Base-by-base conservation (phyloP, 1,284 basidiomycete species). In the Ceratorhiza oryzae-sativae region DNA sequence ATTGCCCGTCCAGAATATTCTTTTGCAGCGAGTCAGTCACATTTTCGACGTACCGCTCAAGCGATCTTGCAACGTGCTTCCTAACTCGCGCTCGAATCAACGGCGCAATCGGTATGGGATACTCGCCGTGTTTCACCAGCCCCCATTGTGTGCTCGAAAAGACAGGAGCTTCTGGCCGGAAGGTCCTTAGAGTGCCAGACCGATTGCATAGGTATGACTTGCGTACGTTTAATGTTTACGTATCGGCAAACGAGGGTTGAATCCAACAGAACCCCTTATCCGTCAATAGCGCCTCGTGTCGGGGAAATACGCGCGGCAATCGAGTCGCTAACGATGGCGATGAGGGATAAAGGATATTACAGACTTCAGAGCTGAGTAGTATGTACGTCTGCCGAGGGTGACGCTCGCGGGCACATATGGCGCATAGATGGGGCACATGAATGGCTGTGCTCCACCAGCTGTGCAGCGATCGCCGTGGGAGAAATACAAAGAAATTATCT, bases 391-490 rank as follows among this genome's bases (percentile, higher is more conserved):
- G 30, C 55, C 55, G 55, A 34, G 3, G n/a, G n/a, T 56, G 55
- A 56, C 55, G 55, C 39, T n/a, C 39, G 32, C 55, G 34, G 32
- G 55, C 55, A 39, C 34, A 56, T 56, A 39, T 55, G 4, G 53
- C 55, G 55, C 55, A 56, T 34, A 34, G 34, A 36, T 56, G 32
- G 55, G 39, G 32, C 23, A 36, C 34, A 10, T 20, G 18, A 27
- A 45, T 45, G 30, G 55, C 34, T 56, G 55, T 53, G 51, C 32
- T 30, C 1, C 25, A 18, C 32, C 6, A 34, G 55, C 55, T 56
- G 55, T 56, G 55, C 55, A 56, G 18, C 55, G n/a, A 56, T 34
- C n/a, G 15, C 10, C 34, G 34, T 56, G 55, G 39, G 55, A 56
- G 39, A 5, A 20, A 56, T 3, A 3, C n/a, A 3, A 8, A 45